A percentile compares a stretch with the other conserved stretches of the same genome.
Conservation (phyloP, 352 stramenopile genomes). For the Phytophthora chlamydospora region DNA sequence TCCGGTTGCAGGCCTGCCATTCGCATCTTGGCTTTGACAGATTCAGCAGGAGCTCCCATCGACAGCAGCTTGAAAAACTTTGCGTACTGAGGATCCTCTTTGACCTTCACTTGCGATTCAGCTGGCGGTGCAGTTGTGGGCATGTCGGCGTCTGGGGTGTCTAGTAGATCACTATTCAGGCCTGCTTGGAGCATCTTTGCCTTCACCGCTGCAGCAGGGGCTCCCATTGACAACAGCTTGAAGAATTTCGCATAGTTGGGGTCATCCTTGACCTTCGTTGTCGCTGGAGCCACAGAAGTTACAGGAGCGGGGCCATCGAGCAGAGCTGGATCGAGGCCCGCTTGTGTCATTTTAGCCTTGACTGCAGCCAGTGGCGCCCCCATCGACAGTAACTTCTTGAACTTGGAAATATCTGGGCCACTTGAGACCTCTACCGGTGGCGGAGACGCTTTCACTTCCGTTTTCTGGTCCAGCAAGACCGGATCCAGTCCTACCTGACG, state of each 20-base stretch:
- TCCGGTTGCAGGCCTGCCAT: conserved; percentile 87
- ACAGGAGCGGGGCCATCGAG: conserved; percentile 36
- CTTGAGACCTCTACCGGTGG: conserved; percentile 3
- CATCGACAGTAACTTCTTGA: conserved; percentile 72
- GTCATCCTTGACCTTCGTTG: conserved; percentile 55
- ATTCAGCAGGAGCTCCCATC: conserved; percentile 60
- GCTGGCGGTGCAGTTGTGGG: conserved; percentile 17
- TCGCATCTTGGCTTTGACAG: conserved; percentile 68
- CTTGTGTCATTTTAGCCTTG: conserved; percentile 73
- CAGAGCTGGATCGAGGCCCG: conserved; percentile 59
- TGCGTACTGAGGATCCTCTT: conserved; percentile 62
- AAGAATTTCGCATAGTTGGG: conserved; percentile 72
- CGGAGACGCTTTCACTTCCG: conserved; percentile 45
- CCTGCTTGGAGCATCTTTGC: conserved; percentile 79
- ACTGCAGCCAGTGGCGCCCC: conserved; percentile 59
- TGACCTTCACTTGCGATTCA: conserved; percentile 38
- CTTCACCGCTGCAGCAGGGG: conserved; percentile 56
- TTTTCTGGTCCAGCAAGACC: conserved; percentile 48
- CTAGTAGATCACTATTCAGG: conserved; percentile 77
- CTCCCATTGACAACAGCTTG: conserved; percentile 69
- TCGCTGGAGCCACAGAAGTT: neutral
- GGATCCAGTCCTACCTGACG: conserved; percentile 64
- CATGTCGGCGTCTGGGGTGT: conserved; percentile 64
- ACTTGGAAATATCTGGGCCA: conserved; percentile 48
- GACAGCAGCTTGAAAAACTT: conserved; percentile 77